Percentiles rank a stretch among this genome's conserved stretches.
These are phyloP conservation scores for Clonostachys byssicola DNA, from an alignment of 2,329 filamentous ascomycete species.

Conservation along the genomic window DNA sequence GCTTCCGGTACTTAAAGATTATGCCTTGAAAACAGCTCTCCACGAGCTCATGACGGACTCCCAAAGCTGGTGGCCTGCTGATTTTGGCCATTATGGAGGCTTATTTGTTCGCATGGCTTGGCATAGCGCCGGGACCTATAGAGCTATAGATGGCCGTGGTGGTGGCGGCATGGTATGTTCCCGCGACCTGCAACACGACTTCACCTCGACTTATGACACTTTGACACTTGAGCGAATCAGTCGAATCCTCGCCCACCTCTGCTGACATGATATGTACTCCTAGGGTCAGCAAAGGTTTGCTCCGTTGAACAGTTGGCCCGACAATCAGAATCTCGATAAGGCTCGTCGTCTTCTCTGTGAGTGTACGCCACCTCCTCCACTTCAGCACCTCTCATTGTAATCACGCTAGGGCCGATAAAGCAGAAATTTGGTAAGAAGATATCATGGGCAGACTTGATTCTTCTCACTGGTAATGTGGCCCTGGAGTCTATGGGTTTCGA, in stretches of 20 bases:
- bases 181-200: neutral
- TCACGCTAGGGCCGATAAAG: constrained; percentile 78
- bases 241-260: neutral
- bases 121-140: constrained; percentile 78
- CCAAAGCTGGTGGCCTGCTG: constrained; percentile 78
- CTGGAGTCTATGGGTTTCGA: constrained; percentile 74
- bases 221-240: neutral
- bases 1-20: no score
- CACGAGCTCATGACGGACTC: constrained; percentile 72
- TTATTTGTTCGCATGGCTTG: constrained; percentile 79
- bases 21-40: constrained; percentile 70
- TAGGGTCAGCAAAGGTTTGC: constrained; percentile 75
- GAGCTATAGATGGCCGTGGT: constrained; percentile 69
- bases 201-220: constrained; percentile 2
- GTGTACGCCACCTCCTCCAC: no score
- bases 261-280: neutral
- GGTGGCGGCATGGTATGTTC: constrained; percentile 52
- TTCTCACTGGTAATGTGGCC: constrained; percentile 72
- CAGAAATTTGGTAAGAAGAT: constrained; percentile 82
- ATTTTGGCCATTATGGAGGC: constrained; percentile 78
- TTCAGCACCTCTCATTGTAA: no score
- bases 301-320: constrained; percentile 76
- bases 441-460: constrained; percentile 71
- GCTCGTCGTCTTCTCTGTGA: constrained; percentile 73
- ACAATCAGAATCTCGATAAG: constrained; percentile 77